phyloP scores from a whole-genome alignment of 257 asterid genomes.

The Nicotiana otophora region DNA sequence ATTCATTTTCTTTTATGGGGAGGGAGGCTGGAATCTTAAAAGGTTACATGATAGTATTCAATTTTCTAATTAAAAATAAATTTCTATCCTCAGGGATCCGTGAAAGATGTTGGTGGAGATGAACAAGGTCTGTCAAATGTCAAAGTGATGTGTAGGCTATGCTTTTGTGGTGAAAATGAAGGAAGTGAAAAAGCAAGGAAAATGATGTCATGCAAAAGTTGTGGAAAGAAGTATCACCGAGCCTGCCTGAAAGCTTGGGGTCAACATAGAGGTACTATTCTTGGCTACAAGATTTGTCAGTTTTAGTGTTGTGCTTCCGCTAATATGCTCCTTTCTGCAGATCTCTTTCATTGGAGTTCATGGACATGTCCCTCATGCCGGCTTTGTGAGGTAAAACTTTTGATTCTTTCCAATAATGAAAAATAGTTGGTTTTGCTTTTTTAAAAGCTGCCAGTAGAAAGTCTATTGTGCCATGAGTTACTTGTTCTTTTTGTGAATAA shows the following conservation, averaged over 20 bases:
- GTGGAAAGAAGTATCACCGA: constrained; percentile 88
- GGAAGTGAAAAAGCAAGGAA: constrained; percentile 84
- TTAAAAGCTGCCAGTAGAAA: neutral
- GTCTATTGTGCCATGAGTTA: neutral
- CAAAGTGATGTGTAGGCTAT: constrained; percentile 82
- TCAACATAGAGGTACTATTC: constrained; percentile 64
- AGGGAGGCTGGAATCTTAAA: neutral
- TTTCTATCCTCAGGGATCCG: constrained; percentile 34
- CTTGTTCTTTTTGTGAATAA: neutral
- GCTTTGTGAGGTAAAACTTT: constrained; percentile 67
- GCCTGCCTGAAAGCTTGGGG: constrained; percentile 89
- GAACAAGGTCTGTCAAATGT: constrained; percentile 59
- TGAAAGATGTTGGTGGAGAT: constrained; percentile 58
- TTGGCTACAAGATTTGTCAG: neutral
- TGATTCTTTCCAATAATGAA: constrained; percentile 11
- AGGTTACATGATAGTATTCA: neutral
- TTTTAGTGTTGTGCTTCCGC: constrained; percentile 7
- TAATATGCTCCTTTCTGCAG: constrained; percentile 38
- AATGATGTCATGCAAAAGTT: constrained; percentile 82
- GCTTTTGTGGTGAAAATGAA: constrained; percentile 83
- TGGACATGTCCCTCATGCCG: constrained; percentile 98
- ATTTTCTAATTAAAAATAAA: constrained; percentile 6
- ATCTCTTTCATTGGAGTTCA: constrained; percentile 97
- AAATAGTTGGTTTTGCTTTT: neutral
- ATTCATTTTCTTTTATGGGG: neutral